Percentiles rank a stretch among this genome's conserved stretches.
These are phyloP conservation scores for Cryphonectria nitschkei DNA, from an alignment of 2,329 filamentous ascomycete species.

Conservation along the genomic window DNA sequence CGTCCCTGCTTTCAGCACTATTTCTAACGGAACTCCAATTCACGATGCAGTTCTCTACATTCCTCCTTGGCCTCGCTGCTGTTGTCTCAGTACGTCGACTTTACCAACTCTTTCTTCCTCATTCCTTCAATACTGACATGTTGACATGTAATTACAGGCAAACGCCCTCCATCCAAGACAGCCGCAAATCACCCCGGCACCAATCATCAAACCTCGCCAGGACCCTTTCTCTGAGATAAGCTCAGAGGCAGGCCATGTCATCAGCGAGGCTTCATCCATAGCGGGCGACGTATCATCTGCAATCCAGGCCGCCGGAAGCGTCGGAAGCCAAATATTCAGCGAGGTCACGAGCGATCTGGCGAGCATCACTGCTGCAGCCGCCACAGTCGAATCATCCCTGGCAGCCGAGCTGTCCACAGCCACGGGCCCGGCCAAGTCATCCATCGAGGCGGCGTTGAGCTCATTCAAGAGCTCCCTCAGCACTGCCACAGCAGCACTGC, in stretches of 20 bases:
- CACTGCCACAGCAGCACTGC: neutral
- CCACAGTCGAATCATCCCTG: neutral
- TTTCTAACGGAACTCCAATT: neutral
- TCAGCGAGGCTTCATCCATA: neutral
- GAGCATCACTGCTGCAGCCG: conserved; percentile 3
- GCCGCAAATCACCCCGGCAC: neutral
- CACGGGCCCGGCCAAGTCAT: neutral
- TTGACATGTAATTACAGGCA: neutral
- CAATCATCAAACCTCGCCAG: neutral
- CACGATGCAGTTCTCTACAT: neutral
- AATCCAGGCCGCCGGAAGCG: neutral
- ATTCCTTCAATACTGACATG: neutral
- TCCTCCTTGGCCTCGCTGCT: neutral
- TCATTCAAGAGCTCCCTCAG: neutral
- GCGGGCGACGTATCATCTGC: neutral
- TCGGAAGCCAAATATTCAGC: neutral
- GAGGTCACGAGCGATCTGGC: neutral
- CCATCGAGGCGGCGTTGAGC: conserved; percentile 6
- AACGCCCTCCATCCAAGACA: neutral
- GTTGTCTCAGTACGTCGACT: neutral
- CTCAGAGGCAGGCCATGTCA: neutral
- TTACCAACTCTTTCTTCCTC: neutral
- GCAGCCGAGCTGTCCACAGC: conserved; percentile 9
- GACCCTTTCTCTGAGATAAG: neutral
- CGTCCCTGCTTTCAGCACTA: neutral